phyloP scores from a whole-genome alignment of 768 basidiomycete genomes.

The Lanmaoa rubissima region DNA sequence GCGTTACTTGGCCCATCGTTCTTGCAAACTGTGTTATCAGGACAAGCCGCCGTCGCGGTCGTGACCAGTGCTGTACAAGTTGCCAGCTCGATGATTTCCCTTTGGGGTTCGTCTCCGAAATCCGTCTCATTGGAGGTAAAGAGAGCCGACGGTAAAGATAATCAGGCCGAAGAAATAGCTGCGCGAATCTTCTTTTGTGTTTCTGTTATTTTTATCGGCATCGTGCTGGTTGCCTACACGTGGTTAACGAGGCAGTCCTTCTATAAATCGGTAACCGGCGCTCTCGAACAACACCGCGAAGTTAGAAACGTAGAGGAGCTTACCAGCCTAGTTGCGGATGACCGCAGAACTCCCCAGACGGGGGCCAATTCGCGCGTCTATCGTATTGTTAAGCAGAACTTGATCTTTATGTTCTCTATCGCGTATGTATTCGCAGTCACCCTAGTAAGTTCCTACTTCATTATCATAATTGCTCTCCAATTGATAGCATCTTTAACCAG shows the following conservation, averaged over 20 bases:
- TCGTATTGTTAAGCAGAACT: not conserved
- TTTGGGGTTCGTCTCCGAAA: not conserved
- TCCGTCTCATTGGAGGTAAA: not conserved
- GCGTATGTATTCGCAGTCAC: not conserved
- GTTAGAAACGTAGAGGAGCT: not conserved
- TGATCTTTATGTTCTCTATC: not conserved
- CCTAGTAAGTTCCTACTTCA: not conserved
- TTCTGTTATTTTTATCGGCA: not conserved
- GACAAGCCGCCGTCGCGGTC: not conserved
- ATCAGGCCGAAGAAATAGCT: not conserved
- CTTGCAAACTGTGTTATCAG: not conserved
- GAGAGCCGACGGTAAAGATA: not conserved
- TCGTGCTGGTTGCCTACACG: not conserved
- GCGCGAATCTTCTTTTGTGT: not conserved
- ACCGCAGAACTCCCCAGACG: not conserved
- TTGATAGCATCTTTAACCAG: not conserved
- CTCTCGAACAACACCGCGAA: not conserved
- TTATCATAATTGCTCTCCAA: no score
- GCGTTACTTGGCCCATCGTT: not conserved
- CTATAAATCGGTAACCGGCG: not conserved
- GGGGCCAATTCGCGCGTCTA: not conserved
- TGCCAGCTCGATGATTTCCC: not conserved
- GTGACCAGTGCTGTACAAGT: not conserved
- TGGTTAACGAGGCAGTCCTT: not conserved
- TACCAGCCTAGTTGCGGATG: not conserved